Conservation (phyloP, 345 rosid genomes). For the Syzygium aromaticum region DNA sequence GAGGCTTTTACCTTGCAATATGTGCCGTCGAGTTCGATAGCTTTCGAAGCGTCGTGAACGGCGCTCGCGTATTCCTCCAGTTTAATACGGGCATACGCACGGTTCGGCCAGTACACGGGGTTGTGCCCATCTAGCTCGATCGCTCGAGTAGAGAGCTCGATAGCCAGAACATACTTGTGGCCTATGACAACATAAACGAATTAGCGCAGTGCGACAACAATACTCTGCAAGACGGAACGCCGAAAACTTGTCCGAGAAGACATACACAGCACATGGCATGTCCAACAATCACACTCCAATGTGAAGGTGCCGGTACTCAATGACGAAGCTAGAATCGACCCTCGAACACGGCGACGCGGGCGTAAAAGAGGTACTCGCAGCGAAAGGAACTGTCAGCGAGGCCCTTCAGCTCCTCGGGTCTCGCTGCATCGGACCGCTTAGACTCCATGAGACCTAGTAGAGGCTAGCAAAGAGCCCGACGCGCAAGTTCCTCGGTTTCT, state of each 20-base stretch:
- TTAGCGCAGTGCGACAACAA: background rate
- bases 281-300: background rate
- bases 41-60: background rate
- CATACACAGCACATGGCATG: background rate
- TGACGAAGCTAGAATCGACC: background rate
- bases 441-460: background rate
- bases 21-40: background rate
- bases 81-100: background rate
- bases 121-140: background rate
- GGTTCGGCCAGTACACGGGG: conserved; percentile 4
- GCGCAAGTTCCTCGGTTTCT: background rate
- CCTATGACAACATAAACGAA: background rate
- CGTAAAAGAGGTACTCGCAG: background rate
- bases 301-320: background rate
- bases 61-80: conserved; percentile 5
- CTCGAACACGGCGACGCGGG: background rate
- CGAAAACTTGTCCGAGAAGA: background rate
- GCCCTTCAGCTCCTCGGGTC: background rate
- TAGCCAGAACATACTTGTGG: background rate
- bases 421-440: background rate
- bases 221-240: background rate
- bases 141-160: conserved; percentile 1
- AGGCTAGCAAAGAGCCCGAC: background rate
- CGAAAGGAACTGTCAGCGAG: background rate
- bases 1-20: background rate